Percentiles rank a stretch among this genome's conserved stretches.
These are phyloP conservation scores for Podospora tetraspora DNA, from an alignment of 495 filamentous ascomycete species.

Conservation along the genomic window DNA sequence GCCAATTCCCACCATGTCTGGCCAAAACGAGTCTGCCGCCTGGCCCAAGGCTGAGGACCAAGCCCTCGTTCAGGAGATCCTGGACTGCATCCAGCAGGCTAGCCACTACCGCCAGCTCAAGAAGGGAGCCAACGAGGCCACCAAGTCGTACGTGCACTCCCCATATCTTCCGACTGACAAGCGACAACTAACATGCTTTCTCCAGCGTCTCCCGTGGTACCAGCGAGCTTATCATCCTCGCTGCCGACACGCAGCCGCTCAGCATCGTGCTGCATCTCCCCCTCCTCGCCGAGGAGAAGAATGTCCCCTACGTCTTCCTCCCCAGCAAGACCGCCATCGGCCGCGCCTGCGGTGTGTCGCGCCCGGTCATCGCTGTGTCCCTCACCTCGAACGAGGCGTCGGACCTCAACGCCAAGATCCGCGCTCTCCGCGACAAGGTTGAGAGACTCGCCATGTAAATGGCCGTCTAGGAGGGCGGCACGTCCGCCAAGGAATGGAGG, in stretches of 20 bases:
- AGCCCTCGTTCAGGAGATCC: slow-evolving; percentile 68
- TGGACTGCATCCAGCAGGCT: slow-evolving; percentile 85
- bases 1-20: slow-evolving; percentile 41
- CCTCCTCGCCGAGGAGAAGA: slow-evolving; percentile 60
- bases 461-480: background rate
- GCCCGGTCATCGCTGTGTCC: slow-evolving; percentile 78
- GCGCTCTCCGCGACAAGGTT: slow-evolving; percentile 85
- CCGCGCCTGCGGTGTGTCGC: slow-evolving; percentile 74
- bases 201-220: slow-evolving; percentile 70
- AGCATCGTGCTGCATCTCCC: slow-evolving; percentile 90
- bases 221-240: slow-evolving; percentile 80
- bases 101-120: slow-evolving; percentile 80
- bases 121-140: slow-evolving; percentile 70
- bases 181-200: background rate
- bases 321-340: slow-evolving; percentile 60
- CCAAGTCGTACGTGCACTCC: slow-evolving; percentile 55
- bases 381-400: slow-evolving; percentile 93
- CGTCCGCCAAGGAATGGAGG: background rate
- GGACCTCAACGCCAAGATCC: slow-evolving; percentile 81
- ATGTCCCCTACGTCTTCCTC: slow-evolving; percentile 54
- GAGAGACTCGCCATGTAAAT: slow-evolving; percentile 91
- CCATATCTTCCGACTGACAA: no score
- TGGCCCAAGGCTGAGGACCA: slow-evolving; percentile 83
- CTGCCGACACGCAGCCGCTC: slow-evolving; percentile 80
- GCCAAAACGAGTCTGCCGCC: slow-evolving; percentile 53